Evolutionary conservation across 768 basidiomycete species (phyloP), one percentile per base, ranked within the genome.

Genomic region (Leccinum uliginosum): DNA sequence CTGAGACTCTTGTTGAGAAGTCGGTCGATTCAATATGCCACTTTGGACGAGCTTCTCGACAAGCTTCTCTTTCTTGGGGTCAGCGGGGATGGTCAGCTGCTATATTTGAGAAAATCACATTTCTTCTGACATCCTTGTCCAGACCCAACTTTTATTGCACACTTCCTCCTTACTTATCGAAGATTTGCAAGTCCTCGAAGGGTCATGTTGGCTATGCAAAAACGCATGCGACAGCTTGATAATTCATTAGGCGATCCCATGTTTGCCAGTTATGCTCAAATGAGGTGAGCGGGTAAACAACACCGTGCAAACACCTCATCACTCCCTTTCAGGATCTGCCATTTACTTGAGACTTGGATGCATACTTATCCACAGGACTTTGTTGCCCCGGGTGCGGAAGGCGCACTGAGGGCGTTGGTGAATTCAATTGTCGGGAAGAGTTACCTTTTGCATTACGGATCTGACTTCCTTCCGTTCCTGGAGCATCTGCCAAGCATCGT

Each of bases 211-310:
- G 87, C 89, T 6, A 91, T 94, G 87, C 89, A 92, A 71, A 89
- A 91, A 66, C 84, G 89, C 48, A 87, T 93, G 81, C 83, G 87
- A 32, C 83, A 86, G 60, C 75, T 93, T 14, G 86, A 88, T 65
- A 81, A 81, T 53, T 82, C 86, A 17, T 79, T 81, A 12, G 83
- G 83, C 7, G 90, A 93, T 74, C 87, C 87, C 1, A 86, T 92
- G 83, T 88, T 93, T 71, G 89, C 89, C 8, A 88, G 85, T 63
- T 93, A 86, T 71, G 90, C 89, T 7, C 91, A 93, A 68, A 91
- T 93, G 89, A 83, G 86, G 91, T 90, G 63, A 46, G 62, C 4
- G 6, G 21, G 24, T 29, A 9, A 12, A 43, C 27, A 24, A 50
- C 63, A 59, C n/a, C 24, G 23, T 46, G 48, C 23, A 53, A 34